Conservation (phyloP, 1,284 basidiomycete genomes). For the Tilletia walkeri region DNA sequence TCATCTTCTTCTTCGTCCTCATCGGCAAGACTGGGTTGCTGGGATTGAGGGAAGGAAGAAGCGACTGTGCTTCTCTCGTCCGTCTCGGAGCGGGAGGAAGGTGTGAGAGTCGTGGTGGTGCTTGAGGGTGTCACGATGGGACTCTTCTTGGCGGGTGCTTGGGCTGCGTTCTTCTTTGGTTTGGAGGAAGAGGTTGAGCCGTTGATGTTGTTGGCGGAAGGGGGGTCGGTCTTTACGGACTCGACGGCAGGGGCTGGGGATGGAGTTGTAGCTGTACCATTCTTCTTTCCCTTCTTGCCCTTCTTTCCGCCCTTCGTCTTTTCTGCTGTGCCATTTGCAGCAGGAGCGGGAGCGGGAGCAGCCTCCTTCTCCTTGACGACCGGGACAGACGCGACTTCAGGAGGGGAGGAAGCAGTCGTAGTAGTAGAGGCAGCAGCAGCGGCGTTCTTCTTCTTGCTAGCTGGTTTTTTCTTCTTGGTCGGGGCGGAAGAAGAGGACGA, state of each 20-base stretch:
- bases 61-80: neutral
- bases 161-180: too few relatives aligned
- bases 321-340: neutral
- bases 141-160: neutral
- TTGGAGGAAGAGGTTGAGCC: too few relatives aligned
- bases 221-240: too few relatives aligned
- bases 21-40: neutral
- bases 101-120: neutral
- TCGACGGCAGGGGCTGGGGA: neutral
- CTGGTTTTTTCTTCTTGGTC: constrained; percentile 6
- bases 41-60: neutral
- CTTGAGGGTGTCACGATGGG: neutral
- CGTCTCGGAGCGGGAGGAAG: constrained; percentile 11
- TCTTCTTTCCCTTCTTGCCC: constrained; percentile 14
- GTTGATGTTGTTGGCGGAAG: too few relatives aligned
- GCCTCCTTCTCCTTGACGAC: neutral
- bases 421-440: neutral
- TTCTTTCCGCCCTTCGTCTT: constrained; percentile 5
- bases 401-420: neutral
- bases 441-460: neutral
- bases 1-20: neutral
- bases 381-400: neutral
- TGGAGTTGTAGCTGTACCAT: neutral
- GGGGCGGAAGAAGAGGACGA: neutral
- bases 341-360: neutral